These are phyloP conservation scores for Strigomonas galati DNA, from an alignment of 208 protist genomes.

Conservation along the genomic window DNA sequence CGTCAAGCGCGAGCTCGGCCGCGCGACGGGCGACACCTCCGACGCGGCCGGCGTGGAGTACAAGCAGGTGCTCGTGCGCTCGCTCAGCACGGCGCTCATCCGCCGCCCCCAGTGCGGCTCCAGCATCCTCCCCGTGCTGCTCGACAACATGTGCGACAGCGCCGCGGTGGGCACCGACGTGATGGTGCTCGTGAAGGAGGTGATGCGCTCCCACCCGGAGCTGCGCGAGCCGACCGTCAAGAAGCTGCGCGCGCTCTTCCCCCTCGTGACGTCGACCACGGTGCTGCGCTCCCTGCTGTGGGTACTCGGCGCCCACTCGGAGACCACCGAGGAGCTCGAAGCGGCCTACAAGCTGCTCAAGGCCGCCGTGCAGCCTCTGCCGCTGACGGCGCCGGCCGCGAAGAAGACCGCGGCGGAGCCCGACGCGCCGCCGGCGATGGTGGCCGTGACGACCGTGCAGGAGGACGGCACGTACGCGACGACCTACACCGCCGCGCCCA, in stretches of 20 bases:
- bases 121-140: constrained; percentile 86
- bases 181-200: constrained; percentile 93
- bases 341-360: constrained; percentile 38
- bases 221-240: constrained; percentile 66
- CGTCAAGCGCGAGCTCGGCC: constrained; percentile 95
- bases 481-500: constrained; percentile 48
- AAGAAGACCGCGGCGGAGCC: constrained; percentile 8
- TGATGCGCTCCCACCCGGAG: constrained; percentile 87
- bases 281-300: constrained; percentile 88
- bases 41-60: constrained; percentile 69
- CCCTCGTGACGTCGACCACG: constrained; percentile 44
- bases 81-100: constrained; percentile 90
- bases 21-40: constrained; percentile 32
- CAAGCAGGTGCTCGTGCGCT: constrained; percentile 47
- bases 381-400: constrained; percentile 30
- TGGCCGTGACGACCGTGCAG: constrained; percentile 69
- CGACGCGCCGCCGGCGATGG: constrained; percentile 23
- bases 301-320: constrained; percentile 92
- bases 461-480: constrained; percentile 95
- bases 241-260: constrained; percentile 62
- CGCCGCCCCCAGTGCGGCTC: constrained; percentile 85
- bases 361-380: constrained; percentile 46
- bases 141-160: constrained; percentile 94
- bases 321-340: constrained; percentile 61
- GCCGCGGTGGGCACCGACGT: constrained; percentile 82